Evolutionary conservation across 495 filamentous ascomycete genomes (phyloP), one percentile per base, ranked within the genome.

Genomic region (Xylaria grammica): DNA sequence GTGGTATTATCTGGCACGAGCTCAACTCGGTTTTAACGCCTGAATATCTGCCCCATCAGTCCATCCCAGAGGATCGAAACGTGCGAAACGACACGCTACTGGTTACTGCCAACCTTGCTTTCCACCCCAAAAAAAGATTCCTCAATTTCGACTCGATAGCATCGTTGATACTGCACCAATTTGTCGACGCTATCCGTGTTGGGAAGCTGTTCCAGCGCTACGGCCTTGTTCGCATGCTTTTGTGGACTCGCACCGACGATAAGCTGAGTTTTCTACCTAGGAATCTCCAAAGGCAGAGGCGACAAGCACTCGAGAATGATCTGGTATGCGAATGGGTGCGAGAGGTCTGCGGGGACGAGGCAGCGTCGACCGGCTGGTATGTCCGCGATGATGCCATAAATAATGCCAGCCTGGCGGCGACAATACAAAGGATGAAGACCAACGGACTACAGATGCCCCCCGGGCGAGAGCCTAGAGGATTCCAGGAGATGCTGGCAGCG

Each of bases 211-310:
- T 89, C 57, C 88, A 91, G 49, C 77, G 71, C 20, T 88, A 87
- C 65, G 89, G 93, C 9, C 82, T 85, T 7, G 87, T 94, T 8
- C 85, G 92, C 55, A 85, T 94, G 77, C 77, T 97, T 3, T 65
- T 90, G 29, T 89, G 90, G 84, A 52, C 84, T 5, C 71, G 76
- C 0, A 71, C 84, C 32, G 65, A 74, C 0, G 88, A 91, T 24
- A 84, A 80, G 50, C 44, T 83, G 6, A 38, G 88, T 4, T 5
- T 79, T 0, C 10, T 82, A 22, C 91, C 93, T 0, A 84, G 83
- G 29, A 76, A 70, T 2, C 59, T 89, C 2, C 72, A 69, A 19
- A 72, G 78, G 3, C 84, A 89, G 48, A 78, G 68, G 44, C 87
- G 87, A 49, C 51, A 78, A 7, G 72, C 86, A 1, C 59, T 91